Conservation (phyloP, 2,329 filamentous ascomycete species). For the Fusarium mundagurra region DNA sequence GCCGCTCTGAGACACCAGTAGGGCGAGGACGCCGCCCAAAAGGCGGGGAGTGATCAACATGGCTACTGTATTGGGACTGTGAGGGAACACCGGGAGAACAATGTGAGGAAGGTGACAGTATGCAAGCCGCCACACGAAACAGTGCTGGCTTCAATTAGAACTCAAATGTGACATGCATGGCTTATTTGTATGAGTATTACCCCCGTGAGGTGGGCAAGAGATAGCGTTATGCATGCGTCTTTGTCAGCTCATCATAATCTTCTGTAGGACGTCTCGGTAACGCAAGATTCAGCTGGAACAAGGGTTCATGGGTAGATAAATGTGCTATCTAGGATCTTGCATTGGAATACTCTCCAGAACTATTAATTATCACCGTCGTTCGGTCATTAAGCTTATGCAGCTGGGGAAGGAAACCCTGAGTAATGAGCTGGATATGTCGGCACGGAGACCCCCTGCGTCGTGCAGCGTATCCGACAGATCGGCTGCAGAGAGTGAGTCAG, state of each 20-base stretch:
- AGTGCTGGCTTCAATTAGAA: background rate
- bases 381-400: background rate
- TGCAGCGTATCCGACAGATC: background rate
- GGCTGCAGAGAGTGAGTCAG: background rate
- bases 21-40: constrained; percentile 10
- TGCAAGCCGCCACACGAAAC: background rate
- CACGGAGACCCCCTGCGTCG: background rate
- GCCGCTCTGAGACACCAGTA: constrained; percentile 5
- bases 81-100: background rate
- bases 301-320: background rate
- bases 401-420: background rate
- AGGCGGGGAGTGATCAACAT: constrained; percentile 25
- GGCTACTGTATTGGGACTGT: background rate
- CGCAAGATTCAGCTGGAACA: background rate
- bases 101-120: background rate
- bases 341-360: background rate
- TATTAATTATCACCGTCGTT: background rate
- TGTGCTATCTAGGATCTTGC: background rate
- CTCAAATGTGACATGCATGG: background rate
- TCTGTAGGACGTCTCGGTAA: background rate
- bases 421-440: background rate
- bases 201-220: background rate
- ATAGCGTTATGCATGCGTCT: background rate
- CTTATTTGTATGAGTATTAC: background rate
- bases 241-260: background rate